phyloP scores from a whole-genome alignment of 805 yeast genomes.

The Zygotorulaspora danielsina region DNA sequence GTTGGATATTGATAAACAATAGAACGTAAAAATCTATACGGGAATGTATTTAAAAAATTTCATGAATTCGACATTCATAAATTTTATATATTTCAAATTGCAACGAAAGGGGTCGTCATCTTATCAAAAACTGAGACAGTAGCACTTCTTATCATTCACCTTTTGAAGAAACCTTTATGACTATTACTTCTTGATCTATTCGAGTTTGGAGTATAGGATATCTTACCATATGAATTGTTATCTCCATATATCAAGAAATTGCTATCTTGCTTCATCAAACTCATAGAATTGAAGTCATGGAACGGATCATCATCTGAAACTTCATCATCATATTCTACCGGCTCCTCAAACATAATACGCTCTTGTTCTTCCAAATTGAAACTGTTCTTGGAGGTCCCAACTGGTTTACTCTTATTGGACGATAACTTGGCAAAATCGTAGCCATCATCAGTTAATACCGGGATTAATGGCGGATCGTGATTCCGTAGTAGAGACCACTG shows the following conservation, averaged over 20 bases:
- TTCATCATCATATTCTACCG: constrained; percentile 35
- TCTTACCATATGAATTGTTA: constrained; percentile 40
- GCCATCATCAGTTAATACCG: constrained; percentile 59
- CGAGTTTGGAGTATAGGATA: constrained; percentile 39
- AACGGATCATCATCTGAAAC: constrained; percentile 64
- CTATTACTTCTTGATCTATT: constrained; percentile 40
- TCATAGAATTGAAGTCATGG: constrained; percentile 78
- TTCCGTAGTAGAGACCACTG: constrained; percentile 95
- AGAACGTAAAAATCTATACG: background rate
- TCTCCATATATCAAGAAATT: constrained; percentile 48
- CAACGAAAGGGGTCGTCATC: no score
- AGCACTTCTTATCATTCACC: no score
- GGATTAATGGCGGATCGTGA: constrained; percentile 94
- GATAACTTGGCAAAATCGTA: constrained; percentile 45
- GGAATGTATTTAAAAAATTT: background rate
- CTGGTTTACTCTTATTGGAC: constrained; percentile 20
- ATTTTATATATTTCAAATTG: no score
- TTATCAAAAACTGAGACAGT: no score
- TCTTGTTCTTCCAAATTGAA: constrained; percentile 24
- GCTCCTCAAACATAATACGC: constrained; percentile 32
- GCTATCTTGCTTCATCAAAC: constrained; percentile 69
- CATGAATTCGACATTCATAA: background rate
- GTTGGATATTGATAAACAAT: constrained; percentile 1
- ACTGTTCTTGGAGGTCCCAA: constrained; percentile 20
- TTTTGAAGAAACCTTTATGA: constrained; percentile 35